Evolutionary conservation across 2,329 filamentous ascomycete genomes (phyloP).

Genomic region (Claviceps sp.): DNA sequence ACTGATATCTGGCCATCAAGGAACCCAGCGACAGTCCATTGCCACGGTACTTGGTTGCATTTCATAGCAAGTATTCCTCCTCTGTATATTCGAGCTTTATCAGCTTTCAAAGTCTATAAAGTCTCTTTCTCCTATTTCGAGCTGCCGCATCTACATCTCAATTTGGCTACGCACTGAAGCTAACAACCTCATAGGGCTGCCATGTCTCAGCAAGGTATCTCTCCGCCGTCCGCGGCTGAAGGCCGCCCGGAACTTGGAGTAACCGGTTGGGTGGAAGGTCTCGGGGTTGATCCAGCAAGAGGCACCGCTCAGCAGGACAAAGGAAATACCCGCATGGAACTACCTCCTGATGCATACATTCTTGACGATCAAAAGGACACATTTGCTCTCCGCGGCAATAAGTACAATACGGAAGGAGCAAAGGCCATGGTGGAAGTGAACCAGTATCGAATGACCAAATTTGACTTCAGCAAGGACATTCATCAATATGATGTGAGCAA

Average conservation of each 20-base stretch:
- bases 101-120: too few relatives aligned
- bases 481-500: slow-evolving; percentile 73
- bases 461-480: slow-evolving; percentile 45
- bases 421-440: slow-evolving; percentile 50
- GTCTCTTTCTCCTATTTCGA: not conserved
- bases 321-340: slow-evolving; percentile 36
- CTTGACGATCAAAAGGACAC: slow-evolving; percentile 19
- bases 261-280: slow-evolving; percentile 13
- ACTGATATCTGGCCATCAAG: not conserved
- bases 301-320: slow-evolving; percentile 17
- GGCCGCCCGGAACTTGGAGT: slow-evolving; percentile 1
- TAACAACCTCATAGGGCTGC: not conserved
- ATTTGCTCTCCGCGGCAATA: slow-evolving; percentile 21
- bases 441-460: slow-evolving; percentile 53
- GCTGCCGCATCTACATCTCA: not conserved
- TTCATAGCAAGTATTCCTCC: not conserved
- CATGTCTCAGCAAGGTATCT: slow-evolving; percentile 22
- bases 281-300: slow-evolving; percentile 32
- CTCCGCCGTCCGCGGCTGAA: slow-evolving; percentile 9
- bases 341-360: slow-evolving; percentile 44
- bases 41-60: not conserved
- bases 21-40: not conserved
- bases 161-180: not conserved
- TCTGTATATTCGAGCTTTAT: not conserved
- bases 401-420: slow-evolving; percentile 44